Evolutionary conservation across 2,329 filamentous ascomycete species (phyloP).

Genomic region (Alternaria solani): DNA sequence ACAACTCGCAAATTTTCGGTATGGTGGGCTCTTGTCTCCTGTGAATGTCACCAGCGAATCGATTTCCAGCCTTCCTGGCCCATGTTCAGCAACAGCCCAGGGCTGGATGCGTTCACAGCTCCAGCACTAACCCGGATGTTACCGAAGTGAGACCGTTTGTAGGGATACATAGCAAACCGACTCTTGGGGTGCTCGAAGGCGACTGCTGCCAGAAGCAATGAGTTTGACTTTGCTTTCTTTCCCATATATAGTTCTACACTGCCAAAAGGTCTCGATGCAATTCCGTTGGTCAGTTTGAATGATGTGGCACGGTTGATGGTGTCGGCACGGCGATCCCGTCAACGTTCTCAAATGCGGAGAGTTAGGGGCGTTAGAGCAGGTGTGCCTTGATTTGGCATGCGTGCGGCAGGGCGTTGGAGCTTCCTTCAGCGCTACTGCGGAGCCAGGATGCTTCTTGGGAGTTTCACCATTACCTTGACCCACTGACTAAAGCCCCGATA

Average conservation of each 20-base stretch:
- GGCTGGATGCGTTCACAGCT: slow-evolving; percentile 2
- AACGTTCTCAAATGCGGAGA: not conserved
- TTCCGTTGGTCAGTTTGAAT: not conserved
- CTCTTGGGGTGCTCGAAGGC: not conserved
- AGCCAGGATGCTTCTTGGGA: not conserved
- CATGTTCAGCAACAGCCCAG: not conserved
- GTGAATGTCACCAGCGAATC: not conserved
- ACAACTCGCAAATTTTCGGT: not conserved
- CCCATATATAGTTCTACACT: not conserved
- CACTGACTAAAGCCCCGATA: not conserved
- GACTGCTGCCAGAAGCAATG: not conserved
- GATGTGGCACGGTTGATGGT: not conserved
- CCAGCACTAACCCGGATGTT: not conserved
- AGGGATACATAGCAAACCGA: not conserved
- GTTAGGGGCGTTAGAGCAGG: not conserved
- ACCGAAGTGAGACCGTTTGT: not conserved
- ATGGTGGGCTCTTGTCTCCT: not conserved
- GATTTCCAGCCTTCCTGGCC: not conserved
- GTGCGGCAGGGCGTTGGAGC: not conserved
- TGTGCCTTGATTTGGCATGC: not conserved
- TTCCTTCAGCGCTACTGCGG: slow-evolving; percentile 9
- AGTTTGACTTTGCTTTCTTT: not conserved
- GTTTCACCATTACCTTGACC: not conserved
- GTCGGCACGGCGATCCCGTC: not conserved
- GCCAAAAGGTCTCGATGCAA: not conserved